Base-by-base conservation (phyloP, 2,329 filamentous ascomycete species). In the Magnaporthiopsis incrustans region DNA sequence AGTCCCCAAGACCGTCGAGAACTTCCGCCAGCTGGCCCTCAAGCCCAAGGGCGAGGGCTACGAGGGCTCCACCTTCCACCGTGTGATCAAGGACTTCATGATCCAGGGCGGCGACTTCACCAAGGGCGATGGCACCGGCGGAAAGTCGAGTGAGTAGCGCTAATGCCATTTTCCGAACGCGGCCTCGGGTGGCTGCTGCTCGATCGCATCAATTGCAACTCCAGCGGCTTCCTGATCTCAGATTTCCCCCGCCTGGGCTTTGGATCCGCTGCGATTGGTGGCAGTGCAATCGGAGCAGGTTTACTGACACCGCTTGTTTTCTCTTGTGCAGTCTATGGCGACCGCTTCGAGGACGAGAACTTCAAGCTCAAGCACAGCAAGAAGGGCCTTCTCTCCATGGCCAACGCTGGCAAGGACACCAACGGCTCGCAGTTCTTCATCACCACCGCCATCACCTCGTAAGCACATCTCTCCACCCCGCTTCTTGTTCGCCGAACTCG, bases 351-450 rank as follows among this genome's bases (percentile, higher is more conserved):
- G 69, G 91, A 96, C 73, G 91, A 96, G 87, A 95, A 94, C 89
- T 95, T 96, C 85, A 94, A 95, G 88, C 84, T 94, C 75, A 93
- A 92, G 85, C 91, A 96, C 87, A 85, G 83, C 82, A 92, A 92
- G 85, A 89, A 87, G 78, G 91, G 91, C 72, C 80, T 91, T 62
- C 81, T 95, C 69, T 92, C 89, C 78, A 95, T 92, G 91, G 91
- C 89, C 77, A 93, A 93, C 79, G 85, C 89, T 66, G 90, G 90
- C 77, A 85, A 87, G 77, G 90, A 95, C 78, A 95, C 91, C 82
- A 93, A 93, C 75, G 90, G 91, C 74, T 92, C 89, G 65, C 91
- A 95, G 76, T 95, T 95, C 83, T 95, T 95, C 84, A 93, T 95
- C 76, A 95, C 91, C 73, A 94, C 90, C 70, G 88, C 87, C 73